A percentile compares a stretch with the other conserved stretches of the same genome.
These are phyloP conservation scores for Geotrichum klebahnii DNA, from an alignment of 1,139 yeast genomes.

Conservation along the genomic window DNA sequence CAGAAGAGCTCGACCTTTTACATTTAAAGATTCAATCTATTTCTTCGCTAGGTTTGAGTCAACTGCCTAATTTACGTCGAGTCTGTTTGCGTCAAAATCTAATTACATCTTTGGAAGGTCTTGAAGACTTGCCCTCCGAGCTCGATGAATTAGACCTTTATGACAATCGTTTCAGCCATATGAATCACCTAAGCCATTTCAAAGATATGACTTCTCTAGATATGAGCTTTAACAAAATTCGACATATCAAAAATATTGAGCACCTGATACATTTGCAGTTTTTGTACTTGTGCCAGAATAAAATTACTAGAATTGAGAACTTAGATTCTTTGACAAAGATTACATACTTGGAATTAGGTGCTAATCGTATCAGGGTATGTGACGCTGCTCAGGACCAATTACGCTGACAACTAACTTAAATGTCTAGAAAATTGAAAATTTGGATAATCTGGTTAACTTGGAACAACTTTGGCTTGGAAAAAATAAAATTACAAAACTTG, in stretches of 20 bases:
- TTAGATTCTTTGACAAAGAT: conserved; percentile 57
- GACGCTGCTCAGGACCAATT: conserved; percentile 18
- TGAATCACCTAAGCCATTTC: conserved; percentile 60
- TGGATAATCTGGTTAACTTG: conserved; percentile 52
- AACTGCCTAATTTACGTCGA: conserved; percentile 20
- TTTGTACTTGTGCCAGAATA: conserved; percentile 84
- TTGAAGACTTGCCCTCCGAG: conserved; percentile 56
- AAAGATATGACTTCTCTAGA: conserved; percentile 61
- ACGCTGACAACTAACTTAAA: too few species aligned
- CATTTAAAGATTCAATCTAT: conserved; percentile 72
- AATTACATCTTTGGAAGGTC: conserved; percentile 64
- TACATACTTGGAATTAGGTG: conserved; percentile 82
- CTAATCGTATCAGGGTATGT: conserved; percentile 59
- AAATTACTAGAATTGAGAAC: conserved; percentile 67
- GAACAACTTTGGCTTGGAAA: conserved; percentile 92
- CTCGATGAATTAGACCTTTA: conserved; percentile 82
- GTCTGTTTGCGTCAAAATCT: conserved; percentile 82
- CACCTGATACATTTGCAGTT: conserved; percentile 59
- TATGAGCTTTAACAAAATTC: conserved; percentile 84
- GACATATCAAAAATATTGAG: conserved; percentile 76
- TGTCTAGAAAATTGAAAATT: conserved; percentile 47
- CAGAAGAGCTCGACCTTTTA: conserved; percentile 66
- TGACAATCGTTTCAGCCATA: conserved; percentile 87
- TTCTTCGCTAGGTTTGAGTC: conserved; percentile 56
- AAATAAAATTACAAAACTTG: conserved; percentile 64